Conservation (phyloP, 176 grass and related monocot genomes). For the Carex scoparia region DNA sequence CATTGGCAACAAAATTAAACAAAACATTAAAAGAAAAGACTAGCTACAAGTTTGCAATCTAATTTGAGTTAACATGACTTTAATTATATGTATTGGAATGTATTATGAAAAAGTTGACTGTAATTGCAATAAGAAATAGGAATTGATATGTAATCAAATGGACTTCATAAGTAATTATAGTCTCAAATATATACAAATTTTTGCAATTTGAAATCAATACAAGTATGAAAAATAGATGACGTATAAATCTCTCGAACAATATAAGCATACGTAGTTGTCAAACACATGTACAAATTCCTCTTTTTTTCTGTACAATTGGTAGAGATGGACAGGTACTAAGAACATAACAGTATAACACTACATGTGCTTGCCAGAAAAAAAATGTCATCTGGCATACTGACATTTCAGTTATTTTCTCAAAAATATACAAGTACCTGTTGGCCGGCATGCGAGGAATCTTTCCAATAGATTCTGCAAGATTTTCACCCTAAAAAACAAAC, state of each 20-base stretch:
- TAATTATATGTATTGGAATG: neutral
- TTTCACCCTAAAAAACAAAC: constrained; percentile 42
- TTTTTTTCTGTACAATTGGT: neutral
- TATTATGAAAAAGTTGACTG: neutral
- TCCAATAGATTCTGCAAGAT: constrained; percentile 64
- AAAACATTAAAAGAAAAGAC: neutral
- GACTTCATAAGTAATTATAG: neutral
- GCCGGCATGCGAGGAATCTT: constrained; percentile 68
- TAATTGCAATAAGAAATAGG: neutral
- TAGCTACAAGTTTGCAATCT: neutral
- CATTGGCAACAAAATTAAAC: neutral
- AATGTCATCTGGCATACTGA: too few relatives aligned
- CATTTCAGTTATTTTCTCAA: too few relatives aligned
- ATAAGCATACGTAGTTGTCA: neutral
- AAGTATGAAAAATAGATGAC: neutral
- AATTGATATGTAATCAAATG: neutral
- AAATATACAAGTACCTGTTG: constrained; percentile 31
- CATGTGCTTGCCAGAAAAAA: too few relatives aligned
- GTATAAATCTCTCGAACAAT: neutral
- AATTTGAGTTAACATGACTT: constrained; percentile 11
- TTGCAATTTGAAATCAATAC: neutral
- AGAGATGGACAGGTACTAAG: neutral
- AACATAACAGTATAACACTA: too few relatives aligned
- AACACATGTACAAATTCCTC: neutral
- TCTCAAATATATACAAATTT: neutral